Percentiles rank a stretch among this genome's conserved stretches.
Conservation (phyloP, 805 yeast species). For the Komagataella kurtzmanii region DNA sequence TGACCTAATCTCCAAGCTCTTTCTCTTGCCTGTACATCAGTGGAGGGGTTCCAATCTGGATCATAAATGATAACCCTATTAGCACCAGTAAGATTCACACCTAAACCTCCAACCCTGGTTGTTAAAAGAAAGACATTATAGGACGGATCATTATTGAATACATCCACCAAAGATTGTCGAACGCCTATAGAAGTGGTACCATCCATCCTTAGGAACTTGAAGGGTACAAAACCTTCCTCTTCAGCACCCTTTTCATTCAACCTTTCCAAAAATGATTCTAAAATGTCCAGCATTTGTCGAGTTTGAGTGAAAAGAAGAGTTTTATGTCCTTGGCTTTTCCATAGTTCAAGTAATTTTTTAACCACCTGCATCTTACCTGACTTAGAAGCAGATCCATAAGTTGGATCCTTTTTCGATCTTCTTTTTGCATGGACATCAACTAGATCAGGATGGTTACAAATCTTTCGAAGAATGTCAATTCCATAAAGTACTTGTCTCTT, state of each 20-base stretch:
- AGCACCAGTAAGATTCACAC: slow-evolving; percentile 90
- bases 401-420: slow-evolving; percentile 12
- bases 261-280: slow-evolving; percentile 49
- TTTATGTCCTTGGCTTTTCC: slow-evolving; percentile 70
- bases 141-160: slow-evolving; percentile 49
- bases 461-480: slow-evolving; percentile 78
- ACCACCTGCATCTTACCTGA: slow-evolving; percentile 92
- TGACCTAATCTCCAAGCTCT: slow-evolving; percentile 97
- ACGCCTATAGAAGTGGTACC: slow-evolving; percentile 75
- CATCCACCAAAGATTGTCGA: slow-evolving; percentile 72
- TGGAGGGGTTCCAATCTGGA: slow-evolving; percentile 98
- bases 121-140: slow-evolving; percentile 68
- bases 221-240: slow-evolving; percentile 8
- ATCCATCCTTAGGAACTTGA: slow-evolving; percentile 75
- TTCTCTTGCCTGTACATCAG: slow-evolving; percentile 93
- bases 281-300: slow-evolving; percentile 81
- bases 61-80: slow-evolving; percentile 88
- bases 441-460: slow-evolving; percentile 93
- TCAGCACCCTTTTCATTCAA: slow-evolving; percentile 17
- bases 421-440: slow-evolving; percentile 28
- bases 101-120: slow-evolving; percentile 93
- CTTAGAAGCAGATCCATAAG: slow-evolving; percentile 36
- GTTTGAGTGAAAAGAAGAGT: slow-evolving; percentile 86
- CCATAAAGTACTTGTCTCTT: slow-evolving; percentile 77
- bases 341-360: slow-evolving; percentile 54